A percentile compares a stretch with the other conserved stretches of the same genome.
These are phyloP conservation scores for Gaultheria prostrata DNA, from an alignment of 148 eudicot species.

Conservation along the genomic window DNA sequence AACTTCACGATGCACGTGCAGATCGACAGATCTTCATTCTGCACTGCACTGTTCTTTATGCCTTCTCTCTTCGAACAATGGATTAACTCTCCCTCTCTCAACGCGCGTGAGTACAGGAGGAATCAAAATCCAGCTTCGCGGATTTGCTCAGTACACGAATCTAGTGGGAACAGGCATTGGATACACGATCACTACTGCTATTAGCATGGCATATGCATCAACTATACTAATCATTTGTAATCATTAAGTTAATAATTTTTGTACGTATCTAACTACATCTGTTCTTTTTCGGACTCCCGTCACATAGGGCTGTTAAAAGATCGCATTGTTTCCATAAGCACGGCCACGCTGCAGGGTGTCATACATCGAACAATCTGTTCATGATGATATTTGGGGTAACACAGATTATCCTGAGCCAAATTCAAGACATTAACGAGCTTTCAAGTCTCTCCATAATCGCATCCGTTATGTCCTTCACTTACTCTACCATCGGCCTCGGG, in stretches of 20 bases:
- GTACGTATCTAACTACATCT: not conserved
- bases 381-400: conserved; percentile 42
- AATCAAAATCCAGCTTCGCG: conserved; percentile 37
- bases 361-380: conserved; percentile 37
- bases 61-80: not conserved
- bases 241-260: not conserved
- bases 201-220: conserved; percentile 57
- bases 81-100: not conserved
- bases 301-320: conserved; percentile 53
- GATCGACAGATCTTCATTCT: too few species aligned
- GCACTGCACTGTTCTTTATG: not conserved
- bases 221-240: not conserved
- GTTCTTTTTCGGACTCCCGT: not conserved
- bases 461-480: conserved; percentile 61
- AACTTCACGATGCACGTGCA: too few species aligned
- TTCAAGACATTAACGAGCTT: conserved; percentile 65
- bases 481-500: conserved; percentile 63
- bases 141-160: conserved; percentile 47
- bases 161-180: conserved; percentile 59
- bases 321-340: conserved; percentile 58
- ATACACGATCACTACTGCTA: conserved; percentile 59
- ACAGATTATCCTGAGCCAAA: conserved; percentile 54
- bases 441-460: conserved; percentile 56
- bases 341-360: conserved; percentile 46
- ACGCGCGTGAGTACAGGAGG: conserved; percentile 37